Evolutionary conservation across 139 green algal genomes (phyloP).

Genomic region (Deuterostichococcus epilithicus): DNA sequence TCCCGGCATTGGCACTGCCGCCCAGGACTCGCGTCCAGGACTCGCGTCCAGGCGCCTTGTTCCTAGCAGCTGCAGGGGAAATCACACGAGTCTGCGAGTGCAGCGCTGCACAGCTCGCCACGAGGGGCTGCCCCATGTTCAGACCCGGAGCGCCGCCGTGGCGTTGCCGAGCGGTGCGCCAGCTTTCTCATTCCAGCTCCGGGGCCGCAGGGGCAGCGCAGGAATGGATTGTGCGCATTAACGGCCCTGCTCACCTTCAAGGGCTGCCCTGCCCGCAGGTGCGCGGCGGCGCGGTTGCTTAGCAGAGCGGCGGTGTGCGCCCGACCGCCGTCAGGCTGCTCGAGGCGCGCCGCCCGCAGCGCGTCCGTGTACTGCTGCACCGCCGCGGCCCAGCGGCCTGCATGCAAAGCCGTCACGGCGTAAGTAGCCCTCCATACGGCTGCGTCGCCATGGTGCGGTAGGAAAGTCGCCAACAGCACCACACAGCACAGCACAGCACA

Average conservation of each 20-base stretch:
- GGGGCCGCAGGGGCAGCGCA: too few relatives aligned
- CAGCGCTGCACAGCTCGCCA: too few relatives aligned
- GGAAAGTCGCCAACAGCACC: too few relatives aligned
- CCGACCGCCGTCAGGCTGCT: not conserved
- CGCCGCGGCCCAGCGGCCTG: not conserved
- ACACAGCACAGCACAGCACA: too few relatives aligned
- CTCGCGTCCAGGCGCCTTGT: not conserved
- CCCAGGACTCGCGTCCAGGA: too few relatives aligned
- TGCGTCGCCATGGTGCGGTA: too few relatives aligned
- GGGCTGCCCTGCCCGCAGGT: slow-evolving; percentile 6
- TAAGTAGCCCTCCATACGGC: too few relatives aligned
- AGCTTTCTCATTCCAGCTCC: too few relatives aligned
- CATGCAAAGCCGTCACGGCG: not conserved
- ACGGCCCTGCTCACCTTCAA: slow-evolving; percentile 10
- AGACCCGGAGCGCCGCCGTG: too few relatives aligned
- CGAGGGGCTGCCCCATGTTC: too few relatives aligned
- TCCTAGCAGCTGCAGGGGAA: not conserved
- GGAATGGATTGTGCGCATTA: not conserved
- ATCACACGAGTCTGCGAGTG: not conserved
- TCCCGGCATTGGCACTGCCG: too few relatives aligned
- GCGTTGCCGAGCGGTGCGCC: too few relatives aligned
- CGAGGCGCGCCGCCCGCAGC: not conserved
- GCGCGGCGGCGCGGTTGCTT: slow-evolving; percentile 30
- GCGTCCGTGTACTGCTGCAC: not conserved
- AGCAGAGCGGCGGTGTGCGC: slow-evolving; percentile 20